phyloP scores from a whole-genome alignment of 2,329 filamentous ascomycete species.

The Mollisia scopiformis region DNA sequence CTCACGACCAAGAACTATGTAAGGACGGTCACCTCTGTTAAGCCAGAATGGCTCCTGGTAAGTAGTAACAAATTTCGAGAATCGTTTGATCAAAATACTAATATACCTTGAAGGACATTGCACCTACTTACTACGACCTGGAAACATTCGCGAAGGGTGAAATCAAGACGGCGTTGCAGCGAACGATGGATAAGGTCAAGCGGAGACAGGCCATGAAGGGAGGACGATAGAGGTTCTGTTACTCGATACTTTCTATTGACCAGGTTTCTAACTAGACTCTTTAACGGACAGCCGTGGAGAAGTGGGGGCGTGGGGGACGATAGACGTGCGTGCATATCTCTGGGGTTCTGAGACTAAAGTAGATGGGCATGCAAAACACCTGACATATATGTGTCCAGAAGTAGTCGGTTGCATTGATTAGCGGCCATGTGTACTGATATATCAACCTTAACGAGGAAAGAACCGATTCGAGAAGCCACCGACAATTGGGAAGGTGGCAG shows the following conservation, averaged over 20 bases:
- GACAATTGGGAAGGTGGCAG: background rate
- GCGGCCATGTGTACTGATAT: background rate
- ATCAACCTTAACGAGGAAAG: background rate
- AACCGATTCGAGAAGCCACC: background rate
- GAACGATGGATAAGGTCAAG: slow-evolving; percentile 61
- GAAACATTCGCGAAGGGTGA: slow-evolving; percentile 83
- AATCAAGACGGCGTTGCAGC: slow-evolving; percentile 69
- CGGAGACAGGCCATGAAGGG: slow-evolving; percentile 47
- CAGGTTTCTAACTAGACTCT: background rate
- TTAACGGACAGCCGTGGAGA: background rate
- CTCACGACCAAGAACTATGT: slow-evolving; percentile 98
- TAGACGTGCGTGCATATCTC: background rate
- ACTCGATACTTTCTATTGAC: background rate
- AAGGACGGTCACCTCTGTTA: slow-evolving; percentile 86
- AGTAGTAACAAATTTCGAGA: background rate
- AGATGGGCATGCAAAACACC: background rate
- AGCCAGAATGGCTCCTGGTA: slow-evolving; percentile 92
- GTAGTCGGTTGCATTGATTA: background rate
- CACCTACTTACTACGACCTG: slow-evolving; percentile 89
- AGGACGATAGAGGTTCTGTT: slow-evolving; percentile 18
- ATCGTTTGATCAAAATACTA: slow-evolving; percentile 43
- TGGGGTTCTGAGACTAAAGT: background rate
- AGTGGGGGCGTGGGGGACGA: background rate
- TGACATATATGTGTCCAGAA: slow-evolving; percentile 4
- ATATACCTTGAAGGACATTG: slow-evolving; percentile 90